Conservation (phyloP, 352 stramenopile genomes). For the Phytophthora cryptogea region DNA sequence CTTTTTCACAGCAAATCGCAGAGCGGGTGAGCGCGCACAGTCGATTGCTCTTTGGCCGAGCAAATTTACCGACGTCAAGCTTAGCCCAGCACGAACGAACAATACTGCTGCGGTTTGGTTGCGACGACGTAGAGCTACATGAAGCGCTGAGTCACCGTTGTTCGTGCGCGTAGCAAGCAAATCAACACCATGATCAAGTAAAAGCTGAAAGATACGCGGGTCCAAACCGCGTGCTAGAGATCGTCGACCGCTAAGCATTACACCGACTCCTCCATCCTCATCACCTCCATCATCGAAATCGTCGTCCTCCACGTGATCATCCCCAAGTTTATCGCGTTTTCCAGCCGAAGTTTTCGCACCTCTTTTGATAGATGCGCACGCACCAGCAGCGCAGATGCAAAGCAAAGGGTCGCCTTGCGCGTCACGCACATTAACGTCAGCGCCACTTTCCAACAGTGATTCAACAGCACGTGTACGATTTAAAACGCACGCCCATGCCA, state of each 20-base stretch:
- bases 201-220: conserved; percentile 54
- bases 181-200: conserved; percentile 55
- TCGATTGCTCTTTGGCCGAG: conserved; percentile 75
- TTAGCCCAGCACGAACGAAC: conserved; percentile 73
- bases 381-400: conserved; percentile 65
- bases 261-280: conserved; percentile 29
- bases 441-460: conserved; percentile 54
- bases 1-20: conserved; percentile 88
- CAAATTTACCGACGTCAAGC: conserved; percentile 63
- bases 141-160: conserved; percentile 76
- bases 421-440: conserved; percentile 65
- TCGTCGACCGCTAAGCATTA: conserved; percentile 25
- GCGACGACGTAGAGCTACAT: conserved; percentile 70
- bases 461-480: conserved; percentile 67
- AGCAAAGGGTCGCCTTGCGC: conserved; percentile 67
- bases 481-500: conserved; percentile 77
- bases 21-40: conserved; percentile 60
- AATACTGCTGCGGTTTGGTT: conserved; percentile 72
- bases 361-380: conserved; percentile 37
- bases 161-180: conserved; percentile 55
- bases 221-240: conserved; percentile 48
- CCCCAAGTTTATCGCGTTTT: conserved; percentile 27
- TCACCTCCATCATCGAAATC: conserved; percentile 26
- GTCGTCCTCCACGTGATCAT: conserved; percentile 31
- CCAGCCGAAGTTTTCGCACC: conserved; percentile 22